Evolutionary conservation across 1,284 basidiomycete species (phyloP).

Genomic region (Mycosarcoma maydis): DNA sequence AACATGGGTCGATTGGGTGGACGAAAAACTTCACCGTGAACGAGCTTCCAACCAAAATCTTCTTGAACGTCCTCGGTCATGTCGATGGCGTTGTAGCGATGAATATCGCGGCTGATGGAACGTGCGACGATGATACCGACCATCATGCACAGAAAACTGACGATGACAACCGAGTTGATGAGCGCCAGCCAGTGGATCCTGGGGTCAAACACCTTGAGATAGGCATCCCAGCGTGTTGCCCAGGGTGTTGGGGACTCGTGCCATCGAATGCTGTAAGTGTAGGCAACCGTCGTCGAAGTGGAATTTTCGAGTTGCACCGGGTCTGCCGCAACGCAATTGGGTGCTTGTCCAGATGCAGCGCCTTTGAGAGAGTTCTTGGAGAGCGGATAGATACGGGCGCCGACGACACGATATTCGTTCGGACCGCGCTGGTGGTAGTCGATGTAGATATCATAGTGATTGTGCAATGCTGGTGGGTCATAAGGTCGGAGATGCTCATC

Average conservation of each 20-base stretch:
- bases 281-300: constrained; percentile 77
- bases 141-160: constrained; percentile 84
- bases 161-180: constrained; percentile 80
- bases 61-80: constrained; percentile 94
- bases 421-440: constrained; percentile 61
- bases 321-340: constrained; percentile 47
- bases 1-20: constrained; percentile 78
- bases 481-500: constrained; percentile 67
- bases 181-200: constrained; percentile 81
- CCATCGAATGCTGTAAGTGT: constrained; percentile 91
- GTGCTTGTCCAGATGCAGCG: constrained; percentile 11
- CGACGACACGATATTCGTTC: constrained; percentile 63
- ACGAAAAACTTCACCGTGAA: constrained; percentile 96
- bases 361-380: constrained; percentile 51
- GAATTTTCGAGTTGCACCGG: constrained; percentile 70
- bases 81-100: constrained; percentile 94
- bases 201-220: constrained; percentile 69
- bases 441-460: constrained; percentile 64
- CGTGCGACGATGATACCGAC: constrained; percentile 89
- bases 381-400: constrained; percentile 60
- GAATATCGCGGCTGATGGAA: constrained; percentile 89
- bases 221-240: constrained; percentile 96
- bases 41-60: constrained; percentile 97
- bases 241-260: constrained; percentile 78
- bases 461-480: constrained; percentile 62